phyloP scores from a whole-genome alignment of 2,329 filamentous ascomycete species.

The Colletotrichum horii region DNA sequence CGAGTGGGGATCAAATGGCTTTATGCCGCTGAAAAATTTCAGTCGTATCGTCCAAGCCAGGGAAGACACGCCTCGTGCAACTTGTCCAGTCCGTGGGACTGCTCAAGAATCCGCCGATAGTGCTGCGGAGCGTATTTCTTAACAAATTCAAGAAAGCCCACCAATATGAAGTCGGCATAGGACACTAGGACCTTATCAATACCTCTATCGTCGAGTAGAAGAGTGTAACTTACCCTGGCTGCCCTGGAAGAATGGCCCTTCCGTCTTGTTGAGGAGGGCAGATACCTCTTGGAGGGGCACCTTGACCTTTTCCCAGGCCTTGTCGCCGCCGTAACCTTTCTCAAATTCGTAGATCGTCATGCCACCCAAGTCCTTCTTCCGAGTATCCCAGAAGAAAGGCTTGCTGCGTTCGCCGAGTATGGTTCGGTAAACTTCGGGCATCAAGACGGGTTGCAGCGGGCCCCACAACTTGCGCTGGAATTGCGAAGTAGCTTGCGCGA shows the following conservation, averaged over 20 bases:
- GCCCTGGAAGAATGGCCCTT: conserved; percentile 68
- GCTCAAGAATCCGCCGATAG: background rate
- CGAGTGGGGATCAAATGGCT: no score
- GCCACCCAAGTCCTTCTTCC: conserved; percentile 49
- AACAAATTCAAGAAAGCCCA: conserved; percentile 50
- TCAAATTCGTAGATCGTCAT: conserved; percentile 57
- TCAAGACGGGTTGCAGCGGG: conserved; percentile 43
- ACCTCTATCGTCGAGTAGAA: no score
- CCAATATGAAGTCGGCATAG: conserved; percentile 65
- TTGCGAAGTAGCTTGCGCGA: conserved; percentile 48
- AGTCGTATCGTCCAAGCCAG: background rate
- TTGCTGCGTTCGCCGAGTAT: conserved; percentile 57
- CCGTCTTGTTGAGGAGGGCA: conserved; percentile 58
- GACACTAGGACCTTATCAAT: background rate
- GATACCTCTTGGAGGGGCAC: conserved; percentile 39
- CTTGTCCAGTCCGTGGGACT: background rate
- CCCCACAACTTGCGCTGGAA: conserved; percentile 37
- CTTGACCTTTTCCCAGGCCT: conserved; percentile 51
- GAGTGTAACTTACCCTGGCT: conserved; percentile 41
- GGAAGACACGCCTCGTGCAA: background rate
- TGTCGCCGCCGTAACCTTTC: conserved; percentile 50
- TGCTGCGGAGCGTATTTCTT: conserved; percentile 29
- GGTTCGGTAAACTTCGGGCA: conserved; percentile 52
- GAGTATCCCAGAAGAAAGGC: conserved; percentile 61
- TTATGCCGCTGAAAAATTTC: no score